These are phyloP conservation scores for Arctium minus DNA, from an alignment of 129 eudicot species.

Conservation along the genomic window DNA sequence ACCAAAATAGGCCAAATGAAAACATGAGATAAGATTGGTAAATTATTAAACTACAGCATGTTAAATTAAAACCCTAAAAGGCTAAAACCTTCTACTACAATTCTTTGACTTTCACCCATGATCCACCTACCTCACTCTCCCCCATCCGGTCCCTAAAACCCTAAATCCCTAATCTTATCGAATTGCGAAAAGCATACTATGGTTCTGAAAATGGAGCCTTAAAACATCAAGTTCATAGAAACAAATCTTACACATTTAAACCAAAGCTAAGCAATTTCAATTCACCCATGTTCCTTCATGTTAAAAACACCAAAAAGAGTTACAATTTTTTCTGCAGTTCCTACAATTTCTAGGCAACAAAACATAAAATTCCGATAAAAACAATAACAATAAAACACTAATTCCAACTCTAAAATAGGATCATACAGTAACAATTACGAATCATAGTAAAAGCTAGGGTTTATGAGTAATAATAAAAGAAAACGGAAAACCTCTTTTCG, in stretches of 20 bases:
- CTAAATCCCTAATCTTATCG: background rate
- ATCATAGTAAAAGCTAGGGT: slow-evolving; percentile 14
- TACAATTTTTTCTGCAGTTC: background rate
- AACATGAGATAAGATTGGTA: background rate
- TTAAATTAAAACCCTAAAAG: background rate
- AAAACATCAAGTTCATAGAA: background rate
- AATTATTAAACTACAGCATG: background rate
- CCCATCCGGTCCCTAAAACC: background rate
- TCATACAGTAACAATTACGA: background rate
- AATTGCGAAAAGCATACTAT: background rate
- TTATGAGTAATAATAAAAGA: background rate
- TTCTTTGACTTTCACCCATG: too few relatives aligned
- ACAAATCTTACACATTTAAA: background rate
- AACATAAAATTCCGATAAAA: background rate
- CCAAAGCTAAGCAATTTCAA: background rate
- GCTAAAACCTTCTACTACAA: background rate
- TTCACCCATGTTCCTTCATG: background rate
- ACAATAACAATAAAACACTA: background rate
- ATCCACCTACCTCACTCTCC: too few relatives aligned
- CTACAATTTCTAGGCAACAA: slow-evolving; percentile 3
- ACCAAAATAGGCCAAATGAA: background rate
- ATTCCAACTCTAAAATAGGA: background rate
- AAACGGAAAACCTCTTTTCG: slow-evolving; percentile 61
- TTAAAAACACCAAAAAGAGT: background rate
- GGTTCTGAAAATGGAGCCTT: background rate